Evolutionary conservation across 257 asterid genomes (phyloP).

Genomic region (Cinchona pubescens): DNA sequence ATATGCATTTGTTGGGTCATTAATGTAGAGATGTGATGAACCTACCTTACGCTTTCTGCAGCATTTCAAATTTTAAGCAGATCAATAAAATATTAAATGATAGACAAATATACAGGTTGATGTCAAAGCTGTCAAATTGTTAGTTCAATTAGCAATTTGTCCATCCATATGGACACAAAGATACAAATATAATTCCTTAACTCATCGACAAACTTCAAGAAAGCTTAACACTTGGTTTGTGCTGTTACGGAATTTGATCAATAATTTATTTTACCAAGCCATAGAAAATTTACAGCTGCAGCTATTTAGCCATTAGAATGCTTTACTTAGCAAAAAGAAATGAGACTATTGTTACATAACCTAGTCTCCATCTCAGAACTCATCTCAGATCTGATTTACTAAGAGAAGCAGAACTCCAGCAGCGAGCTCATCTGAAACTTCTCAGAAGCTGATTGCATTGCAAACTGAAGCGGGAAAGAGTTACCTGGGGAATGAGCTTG

Average conservation of each 20-base stretch:
- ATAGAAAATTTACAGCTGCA: background rate
- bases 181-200: background rate
- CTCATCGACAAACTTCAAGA: background rate
- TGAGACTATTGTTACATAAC: no score
- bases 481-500: conserved; percentile 48
- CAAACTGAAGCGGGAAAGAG: conserved; percentile 67
- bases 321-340: no score
- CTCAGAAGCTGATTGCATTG: conserved; percentile 70
- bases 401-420: conserved; percentile 85
- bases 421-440: conserved; percentile 85
- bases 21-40: background rate
- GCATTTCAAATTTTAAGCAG: background rate
- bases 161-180: background rate
- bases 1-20: background rate
- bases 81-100: background rate
- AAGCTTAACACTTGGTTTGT: background rate
- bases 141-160: background rate
- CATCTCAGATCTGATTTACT: conserved; percentile 71
- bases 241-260: background rate
- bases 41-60: background rate
- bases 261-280: background rate
- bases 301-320: no score
- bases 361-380: conserved; percentile 82
- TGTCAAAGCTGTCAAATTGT: no score
- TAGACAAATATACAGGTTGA: background rate